A percentile compares a stretch with the other conserved stretches of the same genome.
Evolutionary conservation across 1,139 yeast species (phyloP).

Genomic region (Lodderomyces theae): DNA sequence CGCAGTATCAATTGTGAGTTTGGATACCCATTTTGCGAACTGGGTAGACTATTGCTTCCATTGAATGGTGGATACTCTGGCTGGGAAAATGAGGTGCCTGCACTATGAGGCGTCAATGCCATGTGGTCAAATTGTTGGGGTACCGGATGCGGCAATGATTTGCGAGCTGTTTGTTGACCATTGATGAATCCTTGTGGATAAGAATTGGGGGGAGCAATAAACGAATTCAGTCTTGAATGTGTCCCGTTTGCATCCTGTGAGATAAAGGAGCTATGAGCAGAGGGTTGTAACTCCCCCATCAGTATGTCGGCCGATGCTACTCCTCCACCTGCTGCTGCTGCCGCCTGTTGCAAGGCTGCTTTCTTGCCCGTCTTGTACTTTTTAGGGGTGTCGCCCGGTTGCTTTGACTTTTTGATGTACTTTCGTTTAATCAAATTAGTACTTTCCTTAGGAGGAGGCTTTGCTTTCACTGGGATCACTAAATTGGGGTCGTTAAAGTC

Average conservation of each 20-base stretch:
- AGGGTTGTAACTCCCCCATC: constrained; percentile 1
- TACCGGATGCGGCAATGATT: constrained; percentile 13
- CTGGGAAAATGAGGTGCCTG: constrained; percentile 15
- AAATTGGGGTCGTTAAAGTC: constrained; percentile 49
- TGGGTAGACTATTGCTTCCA: constrained; percentile 8
- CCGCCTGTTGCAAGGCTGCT: constrained; percentile 16
- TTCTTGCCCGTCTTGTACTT: constrained; percentile 21
- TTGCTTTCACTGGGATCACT: constrained; percentile 46
- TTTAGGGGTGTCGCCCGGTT: constrained; percentile 38
- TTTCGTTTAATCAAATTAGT: constrained; percentile 47
- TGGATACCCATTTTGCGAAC: constrained; percentile 25
- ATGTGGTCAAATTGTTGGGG: constrained; percentile 13
- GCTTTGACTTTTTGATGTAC: constrained; percentile 38
- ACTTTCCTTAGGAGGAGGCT: constrained; percentile 41
- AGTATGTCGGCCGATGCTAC: constrained; percentile 6
- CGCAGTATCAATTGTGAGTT: constrained; percentile 22
- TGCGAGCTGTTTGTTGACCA: constrained; percentile 7
- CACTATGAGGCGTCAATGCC: constrained; percentile 13
- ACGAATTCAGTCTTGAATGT: constrained; percentile 15
- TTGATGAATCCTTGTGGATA: constrained; percentile 1
- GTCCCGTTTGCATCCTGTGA: constrained; percentile 19
- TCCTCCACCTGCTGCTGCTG: constrained; percentile 13
- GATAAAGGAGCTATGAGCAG: constrained; percentile 10
- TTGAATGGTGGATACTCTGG: constrained; percentile 23
- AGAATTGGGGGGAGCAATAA: neutral